Conservation (phyloP, 805 yeast genomes). For the Cyberlindnera bimundalis region DNA sequence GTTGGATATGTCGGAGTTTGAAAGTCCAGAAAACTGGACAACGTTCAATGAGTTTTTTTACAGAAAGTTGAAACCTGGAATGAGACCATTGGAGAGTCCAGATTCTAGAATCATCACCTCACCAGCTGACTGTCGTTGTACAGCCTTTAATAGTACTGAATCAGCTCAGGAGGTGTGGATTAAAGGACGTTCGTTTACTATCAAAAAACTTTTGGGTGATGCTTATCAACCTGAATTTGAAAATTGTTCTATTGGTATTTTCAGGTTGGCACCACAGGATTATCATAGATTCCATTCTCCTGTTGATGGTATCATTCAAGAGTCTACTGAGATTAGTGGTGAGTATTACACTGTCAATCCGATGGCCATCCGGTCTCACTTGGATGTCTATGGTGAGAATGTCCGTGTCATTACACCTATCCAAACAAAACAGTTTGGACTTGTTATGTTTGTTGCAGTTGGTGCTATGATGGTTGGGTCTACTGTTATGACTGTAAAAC, state of each 20-base stretch:
- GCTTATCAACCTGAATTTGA: constrained; percentile 41
- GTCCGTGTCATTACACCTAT: constrained; percentile 76
- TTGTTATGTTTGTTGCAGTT: constrained; percentile 71
- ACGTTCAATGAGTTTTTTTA: constrained; percentile 91
- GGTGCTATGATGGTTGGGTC: constrained; percentile 99
- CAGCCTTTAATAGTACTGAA: constrained; percentile 57
- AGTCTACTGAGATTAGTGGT: constrained; percentile 71
- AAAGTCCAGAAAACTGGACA: constrained; percentile 43
- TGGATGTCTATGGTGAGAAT: constrained; percentile 93
- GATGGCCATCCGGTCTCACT: constrained; percentile 85
- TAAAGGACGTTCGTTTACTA: constrained; percentile 74
- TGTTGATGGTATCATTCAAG: constrained; percentile 68
- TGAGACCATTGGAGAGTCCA: constrained; percentile 61
- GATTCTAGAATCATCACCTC: constrained; percentile 18
- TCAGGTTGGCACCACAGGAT: constrained; percentile 94
- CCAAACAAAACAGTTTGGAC: constrained; percentile 72
- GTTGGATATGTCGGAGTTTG: constrained; percentile 73
- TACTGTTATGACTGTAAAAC: constrained; percentile 63
- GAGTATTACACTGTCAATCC: constrained; percentile 96
- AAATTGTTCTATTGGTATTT: constrained; percentile 59
- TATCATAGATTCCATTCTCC: constrained; percentile 93
- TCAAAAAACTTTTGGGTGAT: constrained; percentile 53
- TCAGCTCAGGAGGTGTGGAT: constrained; percentile 81
- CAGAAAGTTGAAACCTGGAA: constrained; percentile 65
- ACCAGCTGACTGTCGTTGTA: constrained; percentile 86